phyloP scores from a whole-genome alignment of 1,139 yeast species.

The Meyerozyma sp. region DNA sequence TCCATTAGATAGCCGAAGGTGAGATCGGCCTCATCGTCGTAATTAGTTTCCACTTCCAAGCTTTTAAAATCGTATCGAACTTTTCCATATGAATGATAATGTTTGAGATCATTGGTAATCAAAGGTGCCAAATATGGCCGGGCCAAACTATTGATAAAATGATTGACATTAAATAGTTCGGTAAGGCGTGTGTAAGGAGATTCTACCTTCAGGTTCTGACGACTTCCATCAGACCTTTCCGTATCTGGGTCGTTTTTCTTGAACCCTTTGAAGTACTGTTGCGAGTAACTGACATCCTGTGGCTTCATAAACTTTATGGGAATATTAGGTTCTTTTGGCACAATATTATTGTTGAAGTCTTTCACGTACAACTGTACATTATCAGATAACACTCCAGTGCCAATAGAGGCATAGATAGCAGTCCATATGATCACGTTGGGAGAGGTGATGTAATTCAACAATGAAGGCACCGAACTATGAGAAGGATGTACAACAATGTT shows the following conservation, averaged over 20 bases:
- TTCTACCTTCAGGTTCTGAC: constrained; percentile 20
- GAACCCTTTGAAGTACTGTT: constrained; percentile 28
- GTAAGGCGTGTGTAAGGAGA: constrained; percentile 85
- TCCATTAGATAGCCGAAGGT: constrained; percentile 2
- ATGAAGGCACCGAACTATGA: constrained; percentile 62
- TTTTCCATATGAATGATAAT: constrained; percentile 38
- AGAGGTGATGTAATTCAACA: constrained; percentile 85
- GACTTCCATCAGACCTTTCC: constrained; percentile 5
- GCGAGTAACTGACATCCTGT: constrained; percentile 43
- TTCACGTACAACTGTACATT: constrained; percentile 65
- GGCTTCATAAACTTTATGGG: constrained; percentile 38
- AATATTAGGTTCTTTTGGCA: constrained; percentile 30
- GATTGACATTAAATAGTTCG: constrained; percentile 90
- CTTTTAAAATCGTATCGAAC: constrained; percentile 17
- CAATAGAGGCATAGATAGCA: constrained; percentile 71
- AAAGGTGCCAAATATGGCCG: constrained; percentile 92
- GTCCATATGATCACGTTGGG: constrained; percentile 93
- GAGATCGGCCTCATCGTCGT: background rate
- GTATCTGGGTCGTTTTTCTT: constrained; percentile 11
- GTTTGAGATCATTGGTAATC: constrained; percentile 75
- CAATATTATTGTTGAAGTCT: constrained; percentile 56
- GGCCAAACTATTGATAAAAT: constrained; percentile 83
- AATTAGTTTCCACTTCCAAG: constrained; percentile 2
- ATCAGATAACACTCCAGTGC: constrained; percentile 59
- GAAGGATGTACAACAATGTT: constrained; percentile 91